Percentiles rank a stretch among this genome's conserved stretches.
phyloP scores from a whole-genome alignment of 2,329 filamentous ascomycete genomes.

The Pseudopyricularia javanii region DNA sequence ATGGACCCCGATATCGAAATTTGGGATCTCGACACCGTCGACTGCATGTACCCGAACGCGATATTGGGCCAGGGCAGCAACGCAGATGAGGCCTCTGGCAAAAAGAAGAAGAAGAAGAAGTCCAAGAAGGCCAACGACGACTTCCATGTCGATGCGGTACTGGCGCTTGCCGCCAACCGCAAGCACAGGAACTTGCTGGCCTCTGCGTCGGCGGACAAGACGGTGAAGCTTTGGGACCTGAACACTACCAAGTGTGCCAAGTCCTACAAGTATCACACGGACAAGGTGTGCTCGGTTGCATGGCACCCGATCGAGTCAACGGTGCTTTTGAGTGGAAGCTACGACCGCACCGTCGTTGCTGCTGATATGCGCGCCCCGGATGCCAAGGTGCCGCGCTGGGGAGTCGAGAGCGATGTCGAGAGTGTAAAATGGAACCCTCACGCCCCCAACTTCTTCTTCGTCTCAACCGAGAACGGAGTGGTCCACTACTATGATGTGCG shows the following conservation, averaged over 20 bases:
- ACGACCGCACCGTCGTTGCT: constrained; percentile 88
- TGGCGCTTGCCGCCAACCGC: constrained; percentile 83
- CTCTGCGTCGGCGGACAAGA: constrained; percentile 91
- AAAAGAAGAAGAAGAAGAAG: constrained; percentile 88
- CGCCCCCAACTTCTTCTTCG: constrained; percentile 85
- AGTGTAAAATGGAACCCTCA: constrained; percentile 88
- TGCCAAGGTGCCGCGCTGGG: constrained; percentile 71
- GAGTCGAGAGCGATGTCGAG: constrained; percentile 92
- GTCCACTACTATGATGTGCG: constrained; percentile 88
- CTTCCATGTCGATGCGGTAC: constrained; percentile 88
- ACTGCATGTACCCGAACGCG: constrained; percentile 96
- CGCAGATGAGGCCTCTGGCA: constrained; percentile 37
- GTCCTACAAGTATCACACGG: constrained; percentile 85
- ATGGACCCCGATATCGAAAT: constrained; percentile 99
- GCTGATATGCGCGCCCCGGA: constrained; percentile 92
- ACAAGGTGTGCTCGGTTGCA: constrained; percentile 92
- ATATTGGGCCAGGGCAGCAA: constrained; percentile 68
- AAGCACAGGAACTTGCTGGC: constrained; percentile 90
- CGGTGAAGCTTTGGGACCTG: constrained; percentile 95
- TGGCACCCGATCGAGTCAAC: constrained; percentile 88
- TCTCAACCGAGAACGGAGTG: constrained; percentile 82
- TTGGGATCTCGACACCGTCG: constrained; percentile 92
- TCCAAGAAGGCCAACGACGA: constrained; percentile 76
- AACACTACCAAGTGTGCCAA: constrained; percentile 87
- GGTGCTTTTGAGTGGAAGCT: constrained; percentile 81